These are phyloP conservation scores for Taxillus chinensis DNA, from an alignment of 164 flowering plant species.

Conservation along the genomic window DNA sequence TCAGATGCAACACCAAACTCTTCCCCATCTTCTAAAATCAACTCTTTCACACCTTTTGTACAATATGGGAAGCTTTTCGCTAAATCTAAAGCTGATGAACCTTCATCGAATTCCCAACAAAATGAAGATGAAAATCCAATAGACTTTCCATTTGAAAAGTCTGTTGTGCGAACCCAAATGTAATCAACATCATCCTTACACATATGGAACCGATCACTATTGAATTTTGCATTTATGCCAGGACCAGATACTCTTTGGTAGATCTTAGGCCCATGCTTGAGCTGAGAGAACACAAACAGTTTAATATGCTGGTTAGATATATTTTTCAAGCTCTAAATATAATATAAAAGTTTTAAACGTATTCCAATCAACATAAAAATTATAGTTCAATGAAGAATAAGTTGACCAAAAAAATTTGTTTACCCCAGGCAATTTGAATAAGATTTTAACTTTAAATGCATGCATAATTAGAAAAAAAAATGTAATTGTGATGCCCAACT, in stretches of 20 bases:
- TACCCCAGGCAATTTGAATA: no score
- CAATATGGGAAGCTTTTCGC: slow-evolving; percentile 43
- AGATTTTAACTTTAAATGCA: no score
- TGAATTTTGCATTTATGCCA: slow-evolving; percentile 30
- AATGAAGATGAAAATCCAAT: slow-evolving; percentile 64
- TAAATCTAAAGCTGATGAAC: slow-evolving; percentile 27
- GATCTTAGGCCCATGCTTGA: slow-evolving; percentile 69
- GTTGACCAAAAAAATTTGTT: no score
- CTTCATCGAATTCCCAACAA: slow-evolving; percentile 52
- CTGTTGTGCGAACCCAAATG: slow-evolving; percentile 92
- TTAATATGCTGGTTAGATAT: neutral
- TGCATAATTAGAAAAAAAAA: no score
- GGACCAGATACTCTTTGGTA: slow-evolving; percentile 52
- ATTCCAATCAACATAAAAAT: no score
- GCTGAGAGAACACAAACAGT: slow-evolving; percentile 32
- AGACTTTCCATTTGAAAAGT: slow-evolving; percentile 57
- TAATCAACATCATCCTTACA: slow-evolving; percentile 70
- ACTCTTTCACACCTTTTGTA: slow-evolving; percentile 21
- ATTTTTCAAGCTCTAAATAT: no score
- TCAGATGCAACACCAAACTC: slow-evolving; percentile 29
- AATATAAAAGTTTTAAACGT: no score
- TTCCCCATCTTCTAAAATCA: slow-evolving; percentile 29
- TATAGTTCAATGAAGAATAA: no score
- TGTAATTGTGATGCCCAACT: no score
- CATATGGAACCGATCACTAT: slow-evolving; percentile 45